These are phyloP conservation scores for Solanum bulbocastanum DNA, from an alignment of 257 asterid genomes.

Conservation along the genomic window DNA sequence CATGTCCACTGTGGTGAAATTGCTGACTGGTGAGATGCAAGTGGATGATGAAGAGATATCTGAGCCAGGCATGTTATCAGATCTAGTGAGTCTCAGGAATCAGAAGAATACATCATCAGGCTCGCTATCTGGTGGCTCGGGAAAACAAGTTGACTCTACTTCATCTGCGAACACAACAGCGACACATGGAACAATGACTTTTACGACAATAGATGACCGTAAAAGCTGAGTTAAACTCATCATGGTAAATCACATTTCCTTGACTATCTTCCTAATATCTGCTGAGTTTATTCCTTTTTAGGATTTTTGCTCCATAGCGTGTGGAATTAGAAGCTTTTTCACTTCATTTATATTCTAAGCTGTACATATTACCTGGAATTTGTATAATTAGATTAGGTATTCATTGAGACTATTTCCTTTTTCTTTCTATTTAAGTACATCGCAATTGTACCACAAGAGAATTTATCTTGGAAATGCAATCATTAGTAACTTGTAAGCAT, in stretches of 20 bases:
- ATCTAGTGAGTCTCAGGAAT: conserved; percentile 19
- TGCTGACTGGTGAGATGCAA: conserved; percentile 49
- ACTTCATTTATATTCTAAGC: neutral
- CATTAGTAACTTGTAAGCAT: neutral
- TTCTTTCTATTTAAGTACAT: neutral
- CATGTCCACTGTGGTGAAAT: conserved; percentile 48
- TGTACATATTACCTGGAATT: neutral
- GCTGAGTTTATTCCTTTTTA: neutral
- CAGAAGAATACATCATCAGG: conserved; percentile 2
- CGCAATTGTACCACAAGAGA: neutral
- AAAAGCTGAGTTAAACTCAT: conserved; percentile 18
- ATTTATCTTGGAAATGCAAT: neutral
- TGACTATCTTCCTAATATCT: neutral
- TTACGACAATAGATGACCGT: conserved; percentile 48
- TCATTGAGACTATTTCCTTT: neutral
- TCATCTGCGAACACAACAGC: conserved; percentile 18
- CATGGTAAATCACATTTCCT: neutral
- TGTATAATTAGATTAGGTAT: neutral
- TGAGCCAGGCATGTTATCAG: conserved; percentile 42
- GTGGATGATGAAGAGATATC: conserved; percentile 29
- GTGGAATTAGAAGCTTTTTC: neutral
- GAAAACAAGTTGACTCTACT: conserved; percentile 25
- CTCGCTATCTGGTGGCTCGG: conserved; percentile 14
- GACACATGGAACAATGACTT: conserved; percentile 51
- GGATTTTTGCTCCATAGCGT: neutral